These are phyloP conservation scores for Chaetomium cochliodes DNA, from an alignment of 495 filamentous ascomycete genomes.

Conservation along the genomic window DNA sequence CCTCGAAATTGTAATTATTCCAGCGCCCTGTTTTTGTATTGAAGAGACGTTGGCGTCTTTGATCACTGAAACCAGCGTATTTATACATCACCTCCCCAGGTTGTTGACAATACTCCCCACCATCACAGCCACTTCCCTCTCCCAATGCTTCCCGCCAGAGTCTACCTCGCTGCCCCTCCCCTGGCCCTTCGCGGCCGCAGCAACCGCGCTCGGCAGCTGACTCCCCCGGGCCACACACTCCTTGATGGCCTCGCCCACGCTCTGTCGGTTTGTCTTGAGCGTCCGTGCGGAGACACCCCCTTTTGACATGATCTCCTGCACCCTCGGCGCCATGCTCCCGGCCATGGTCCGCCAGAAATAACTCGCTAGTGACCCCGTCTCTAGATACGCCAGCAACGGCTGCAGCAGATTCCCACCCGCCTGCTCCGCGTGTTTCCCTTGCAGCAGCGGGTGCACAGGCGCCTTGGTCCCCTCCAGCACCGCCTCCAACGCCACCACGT, in stretches of 20 bases:
- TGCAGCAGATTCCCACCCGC: constrained; percentile 61
- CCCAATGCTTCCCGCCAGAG: constrained; percentile 54
- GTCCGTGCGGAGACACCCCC: constrained; percentile 83
- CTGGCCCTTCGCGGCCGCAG: constrained; percentile 42
- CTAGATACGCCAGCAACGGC: constrained; percentile 72
- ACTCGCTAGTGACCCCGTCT: constrained; percentile 81
- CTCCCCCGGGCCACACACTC: constrained; percentile 81
- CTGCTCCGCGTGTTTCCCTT: constrained; percentile 28
- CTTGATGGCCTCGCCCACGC: constrained; percentile 70
- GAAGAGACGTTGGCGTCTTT: too few species aligned
- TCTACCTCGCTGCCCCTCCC: constrained; percentile 40
- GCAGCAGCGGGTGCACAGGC: constrained; percentile 62
- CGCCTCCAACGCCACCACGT: constrained; percentile 80
- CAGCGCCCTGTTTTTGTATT: too few species aligned
- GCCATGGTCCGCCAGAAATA: constrained; percentile 92
- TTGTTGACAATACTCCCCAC: constrained; percentile 66
- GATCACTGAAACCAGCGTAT: background rate
- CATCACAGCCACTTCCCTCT: constrained; percentile 95
- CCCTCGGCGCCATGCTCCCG: constrained; percentile 67
- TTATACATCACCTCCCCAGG: constrained; percentile 38
- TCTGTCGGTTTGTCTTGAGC: constrained; percentile 70
- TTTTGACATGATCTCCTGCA: constrained; percentile 75
- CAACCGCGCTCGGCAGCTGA: constrained; percentile 49
- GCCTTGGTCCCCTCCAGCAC: constrained; percentile 67
- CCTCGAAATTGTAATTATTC: too few species aligned